phyloP scores from a whole-genome alignment of 306 rosid genomes.

The Malus orientalis region DNA sequence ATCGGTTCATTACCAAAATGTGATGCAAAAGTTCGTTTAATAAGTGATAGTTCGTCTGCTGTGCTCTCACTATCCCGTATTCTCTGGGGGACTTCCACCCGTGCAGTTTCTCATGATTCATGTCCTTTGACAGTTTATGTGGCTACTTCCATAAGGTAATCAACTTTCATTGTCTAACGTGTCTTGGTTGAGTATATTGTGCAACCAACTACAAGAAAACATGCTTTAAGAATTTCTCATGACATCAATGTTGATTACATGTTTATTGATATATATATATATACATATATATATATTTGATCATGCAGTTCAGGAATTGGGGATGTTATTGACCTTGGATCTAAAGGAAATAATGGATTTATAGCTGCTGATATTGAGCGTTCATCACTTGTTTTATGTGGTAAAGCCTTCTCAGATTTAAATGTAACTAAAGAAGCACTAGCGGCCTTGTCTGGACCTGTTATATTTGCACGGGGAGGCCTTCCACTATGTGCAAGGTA shows the following conservation, averaged over 20 bases:
- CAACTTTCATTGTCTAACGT: neutral
- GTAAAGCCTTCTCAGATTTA: slow-evolving; percentile 35
- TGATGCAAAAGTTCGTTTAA: slow-evolving; percentile 35
- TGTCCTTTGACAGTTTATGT: slow-evolving; percentile 43
- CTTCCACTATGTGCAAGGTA: slow-evolving; percentile 42
- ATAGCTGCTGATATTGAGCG: slow-evolving; percentile 39
- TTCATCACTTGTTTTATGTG: slow-evolving; percentile 41
- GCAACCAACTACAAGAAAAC: neutral
- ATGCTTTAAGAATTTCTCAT: neutral
- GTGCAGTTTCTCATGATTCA: slow-evolving; percentile 45
- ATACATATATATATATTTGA: neutral
- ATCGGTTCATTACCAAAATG: slow-evolving; percentile 33
- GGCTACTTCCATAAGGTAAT: slow-evolving; percentile 29
- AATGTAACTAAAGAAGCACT: slow-evolving; percentile 33
- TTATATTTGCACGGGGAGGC: slow-evolving; percentile 39
- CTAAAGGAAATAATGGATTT: slow-evolving; percentile 27
- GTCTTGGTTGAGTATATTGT: neutral
- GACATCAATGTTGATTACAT: neutral
- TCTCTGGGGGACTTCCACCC: slow-evolving; percentile 25
- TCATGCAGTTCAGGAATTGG: slow-evolving; percentile 30
- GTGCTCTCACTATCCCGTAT: slow-evolving; percentile 34
- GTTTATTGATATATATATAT: too few species aligned
- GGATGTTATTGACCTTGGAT: slow-evolving; percentile 19
- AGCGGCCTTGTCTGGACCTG: slow-evolving; percentile 30
- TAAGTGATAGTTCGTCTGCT: slow-evolving; percentile 41